Evolutionary conservation across 2,329 filamentous ascomycete genomes (phyloP), one percentile per base, ranked within the genome.

Genomic region (Aureobasidium leucospermi): DNA sequence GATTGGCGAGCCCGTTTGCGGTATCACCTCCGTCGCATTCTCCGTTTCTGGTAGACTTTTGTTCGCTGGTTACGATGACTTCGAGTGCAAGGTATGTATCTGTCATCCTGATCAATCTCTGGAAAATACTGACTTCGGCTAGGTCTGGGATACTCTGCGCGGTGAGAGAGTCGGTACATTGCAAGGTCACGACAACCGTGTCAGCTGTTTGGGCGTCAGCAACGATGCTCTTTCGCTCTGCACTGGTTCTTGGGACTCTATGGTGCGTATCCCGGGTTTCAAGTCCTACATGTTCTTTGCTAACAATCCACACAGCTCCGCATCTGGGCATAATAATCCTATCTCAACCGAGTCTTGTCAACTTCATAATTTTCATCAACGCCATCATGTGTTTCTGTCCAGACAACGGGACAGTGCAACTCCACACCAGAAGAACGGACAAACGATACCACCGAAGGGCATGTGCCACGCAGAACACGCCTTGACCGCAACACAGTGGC

Each of bases 211-310:
- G 72, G 94, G 94, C 66, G 94, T 99, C 68, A 97, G 93, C 82
- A 97, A 97, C 75, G 94, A 99, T 73, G 94, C 93, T 64, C 96
- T 97, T 79, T 97, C 93, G 80, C 82, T 99, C 79, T 97, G 94
- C 84, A 99, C 94, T 71, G 94, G 94, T 75, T 99, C 94, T 67
- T 99, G 94, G 94, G 94, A 99, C 79, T 96, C 94, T 70, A 83
- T 96, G 81, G 94, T 97, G 6, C 31, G 51, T 29, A 23, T 23
- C 29, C n/a, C 6, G 45, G 23, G n/a, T 39, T 46, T 16, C 19
- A 7, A 15, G 10, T 4, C 42, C 23, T 28, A 29, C 19, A 1
- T 15, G 16, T 39, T 48, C 7, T 41, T 23, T 38, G 39, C 51
- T 62, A 51, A 61, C 34, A 16, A 39, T 19, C 41, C 19, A 47